A percentile compares a stretch with the other conserved stretches of the same genome.
Evolutionary conservation across 1,284 basidiomycete genomes (phyloP).

Genomic region (Tylopilus orsonianus): DNA sequence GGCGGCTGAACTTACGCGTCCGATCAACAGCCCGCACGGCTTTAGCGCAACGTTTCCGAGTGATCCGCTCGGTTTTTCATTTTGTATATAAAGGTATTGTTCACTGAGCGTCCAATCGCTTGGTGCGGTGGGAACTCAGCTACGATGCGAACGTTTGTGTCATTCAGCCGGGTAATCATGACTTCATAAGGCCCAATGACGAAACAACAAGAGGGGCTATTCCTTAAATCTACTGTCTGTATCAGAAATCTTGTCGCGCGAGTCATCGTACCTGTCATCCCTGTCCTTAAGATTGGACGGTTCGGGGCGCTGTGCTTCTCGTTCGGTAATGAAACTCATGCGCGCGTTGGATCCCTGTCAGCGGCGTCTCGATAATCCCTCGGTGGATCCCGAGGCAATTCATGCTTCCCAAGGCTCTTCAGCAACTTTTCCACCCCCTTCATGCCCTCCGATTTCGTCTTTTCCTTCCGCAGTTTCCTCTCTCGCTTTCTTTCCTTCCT

Average conservation of each 20-base stretch:
- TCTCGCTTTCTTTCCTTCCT: constrained; percentile 68
- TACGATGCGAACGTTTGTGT: not conserved
- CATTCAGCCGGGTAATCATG: not conserved
- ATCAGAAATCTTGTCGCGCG: constrained; percentile 2
- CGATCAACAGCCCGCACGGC: too few species aligned
- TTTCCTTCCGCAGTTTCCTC: constrained; percentile 50
- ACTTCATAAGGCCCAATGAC: not conserved
- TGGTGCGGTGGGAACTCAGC: too few species aligned
- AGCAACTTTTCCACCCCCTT: constrained; percentile 46
- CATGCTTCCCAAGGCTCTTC: constrained; percentile 30
- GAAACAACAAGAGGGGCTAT: not conserved
- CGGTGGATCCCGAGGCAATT: constrained; percentile 10
- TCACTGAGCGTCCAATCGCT: too few species aligned
- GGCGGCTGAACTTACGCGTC: too few species aligned
- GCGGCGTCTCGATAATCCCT: constrained; percentile 6
- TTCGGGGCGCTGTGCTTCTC: constrained; percentile 6
- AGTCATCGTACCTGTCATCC: constrained; percentile 6
- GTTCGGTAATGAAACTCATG: constrained; percentile 20
- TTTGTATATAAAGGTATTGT: too few species aligned
- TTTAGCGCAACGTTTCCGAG: not conserved
- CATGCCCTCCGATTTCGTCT: constrained; percentile 42
- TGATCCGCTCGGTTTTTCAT: not conserved
- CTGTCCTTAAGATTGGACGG: constrained; percentile 2
- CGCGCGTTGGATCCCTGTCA: constrained; percentile 14
- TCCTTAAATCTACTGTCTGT: constrained; percentile 1